Evolutionary conservation across 164 flowering plant species (phyloP), one percentile per base, ranked within the genome.

Genomic region (Kalanchoe fedtschenkoi): DNA sequence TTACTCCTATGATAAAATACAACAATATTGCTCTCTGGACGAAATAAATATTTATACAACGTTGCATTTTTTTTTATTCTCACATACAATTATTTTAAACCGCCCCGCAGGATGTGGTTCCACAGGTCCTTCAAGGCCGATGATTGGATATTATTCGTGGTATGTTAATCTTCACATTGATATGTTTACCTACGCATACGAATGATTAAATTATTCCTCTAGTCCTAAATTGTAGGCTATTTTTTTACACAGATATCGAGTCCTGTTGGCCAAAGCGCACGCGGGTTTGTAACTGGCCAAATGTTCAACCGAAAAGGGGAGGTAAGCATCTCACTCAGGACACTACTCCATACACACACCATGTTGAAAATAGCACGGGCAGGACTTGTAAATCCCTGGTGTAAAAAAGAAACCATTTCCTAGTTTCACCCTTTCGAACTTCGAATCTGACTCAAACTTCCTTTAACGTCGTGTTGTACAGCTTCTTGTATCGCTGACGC

Each of bases 121-220:
- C 99, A 93, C 68, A 74, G 87, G 70, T 68, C 86, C 46, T 43
- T 86, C 8, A 86, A 81, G 78, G 97, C 99, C 63, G 95, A 93
- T 71, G 97, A 93, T 34, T 93, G 98, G 98, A n/a, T 90, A 59
- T 68, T 93, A 55, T 90, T 62, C 71, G 90, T 74, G 75, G 99
- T 78, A 75, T 79, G 83, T 75, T 34, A 46, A 9, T 19, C 46
- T 34, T 5, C 1, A 38, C 21, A 14, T 4, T 47, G 26, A 10
- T 33, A 0, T n/a, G 64, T 56, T n/a, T n/a, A n/a, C n/a, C n/a
- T n/a, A 4, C 14, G 0, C 51, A 60, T 22, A 47, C 17, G 29
- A 60, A 61, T 53, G 6, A 14, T n/a, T 43, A 5, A 33, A 54
- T 35, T 51, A 16, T 34, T 1, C 7, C 21, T 15, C 42, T 34